Conservation (phyloP, 2,329 filamentous ascomycete genomes). For the Scedosporium minutisporum region DNA sequence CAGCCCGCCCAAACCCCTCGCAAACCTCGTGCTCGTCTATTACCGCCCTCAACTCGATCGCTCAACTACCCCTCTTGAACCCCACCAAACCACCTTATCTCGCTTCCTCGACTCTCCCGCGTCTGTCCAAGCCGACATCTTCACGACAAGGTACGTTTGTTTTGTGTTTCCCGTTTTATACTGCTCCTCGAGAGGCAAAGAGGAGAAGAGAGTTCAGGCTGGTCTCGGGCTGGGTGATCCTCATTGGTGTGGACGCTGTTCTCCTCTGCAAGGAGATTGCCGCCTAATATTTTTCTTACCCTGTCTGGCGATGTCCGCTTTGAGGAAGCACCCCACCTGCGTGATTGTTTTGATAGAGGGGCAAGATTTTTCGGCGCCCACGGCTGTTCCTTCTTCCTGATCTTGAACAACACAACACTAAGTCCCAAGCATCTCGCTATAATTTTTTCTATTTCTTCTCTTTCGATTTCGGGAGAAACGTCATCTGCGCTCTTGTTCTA, state of each 20-base stretch:
- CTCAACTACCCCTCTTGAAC: background rate
- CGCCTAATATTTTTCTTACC: background rate
- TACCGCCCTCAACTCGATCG: background rate
- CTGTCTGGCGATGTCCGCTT: background rate
- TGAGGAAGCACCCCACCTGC: background rate
- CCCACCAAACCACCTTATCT: background rate
- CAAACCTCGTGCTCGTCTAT: background rate
- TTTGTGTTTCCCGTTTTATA: background rate
- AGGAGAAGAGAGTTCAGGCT: background rate
- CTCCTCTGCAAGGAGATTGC: background rate
- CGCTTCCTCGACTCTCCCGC: background rate
- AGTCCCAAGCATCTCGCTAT: too few relatives aligned
- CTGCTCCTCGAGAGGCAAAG: background rate
- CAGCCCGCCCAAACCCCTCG: too few relatives aligned
- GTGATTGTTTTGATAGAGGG: conserved; percentile 1
- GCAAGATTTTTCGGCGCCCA: background rate
- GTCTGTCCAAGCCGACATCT: background rate
- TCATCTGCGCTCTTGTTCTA: background rate
- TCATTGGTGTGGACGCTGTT: background rate
- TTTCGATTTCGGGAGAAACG: background rate
- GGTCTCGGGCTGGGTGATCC: background rate
- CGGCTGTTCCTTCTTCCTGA: background rate
- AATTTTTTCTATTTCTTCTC: background rate
- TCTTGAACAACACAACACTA: background rate
- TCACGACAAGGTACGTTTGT: background rate